Evolutionary conservation across 169 alveolate genomes (phyloP), one percentile per base, ranked within the genome.

Genomic region (Plasmodium gallinaceum): DNA sequence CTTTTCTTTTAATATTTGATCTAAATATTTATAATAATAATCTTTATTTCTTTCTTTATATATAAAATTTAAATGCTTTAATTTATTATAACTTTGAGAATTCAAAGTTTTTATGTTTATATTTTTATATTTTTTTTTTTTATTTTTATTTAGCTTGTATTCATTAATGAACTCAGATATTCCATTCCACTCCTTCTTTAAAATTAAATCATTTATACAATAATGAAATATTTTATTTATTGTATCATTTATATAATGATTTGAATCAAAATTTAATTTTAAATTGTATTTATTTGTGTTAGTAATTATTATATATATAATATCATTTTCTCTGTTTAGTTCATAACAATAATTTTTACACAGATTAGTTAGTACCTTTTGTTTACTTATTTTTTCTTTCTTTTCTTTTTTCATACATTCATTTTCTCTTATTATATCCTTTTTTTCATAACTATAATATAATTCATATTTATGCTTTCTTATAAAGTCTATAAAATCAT

Each of bases 151-250:
- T n/a, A n/a, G n/a, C n/a, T 68, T 68, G 42, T 10, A 9, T 39
- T 80, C 74, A 12, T 32, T 80, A 14, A 54, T 9, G 68, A 80
- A 66, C 43, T 43, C 20, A 10, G 52, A 18, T n/a, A 80, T 22
- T 32, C 90, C 90, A 3, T 46, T 45, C 90, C 90, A 80, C 45
- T 80, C 74, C 74, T 68, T 80, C 12, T 58, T 20, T 46, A n/a
- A 66, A 51, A 80, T 66, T 54, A 80, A 80, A 37, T 24, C 52
- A 26, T 80, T 10, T 68, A 68, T 68, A 61, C 90, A 68, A 16
- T 16, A 20, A 61, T 80, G 52, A 45, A 52, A 80, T 52, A 71
- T 71, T 18, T 61, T 46, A 37, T 65, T 80, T 68, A 80, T 8
- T 9, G n/a, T 68, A 57, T 80, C 83, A 52, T 58, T 43, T 54